Conservation (phyloP, 768 basidiomycete genomes). For the Cystofilobasidium bisporidii region DNA sequence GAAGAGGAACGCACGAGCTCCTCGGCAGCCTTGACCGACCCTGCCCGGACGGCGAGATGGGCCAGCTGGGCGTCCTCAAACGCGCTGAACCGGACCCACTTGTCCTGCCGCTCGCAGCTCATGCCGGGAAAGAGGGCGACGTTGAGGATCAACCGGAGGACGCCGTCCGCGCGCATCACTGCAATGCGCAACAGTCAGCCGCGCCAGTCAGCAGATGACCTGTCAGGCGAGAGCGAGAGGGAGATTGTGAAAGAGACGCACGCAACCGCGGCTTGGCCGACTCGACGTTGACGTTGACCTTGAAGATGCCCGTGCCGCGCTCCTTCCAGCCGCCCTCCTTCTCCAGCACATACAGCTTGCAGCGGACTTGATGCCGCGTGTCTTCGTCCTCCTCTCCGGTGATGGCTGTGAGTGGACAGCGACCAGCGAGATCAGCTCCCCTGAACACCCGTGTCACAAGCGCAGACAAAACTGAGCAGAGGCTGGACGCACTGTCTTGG, state of each 20-base stretch:
- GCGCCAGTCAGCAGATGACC: too few species aligned
- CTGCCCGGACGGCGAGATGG: slow-evolving; percentile 16
- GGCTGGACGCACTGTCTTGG: slow-evolving; percentile 36
- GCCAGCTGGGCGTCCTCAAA: slow-evolving; percentile 17
- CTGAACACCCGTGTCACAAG: too few species aligned
- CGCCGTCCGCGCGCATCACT: slow-evolving; percentile 45
- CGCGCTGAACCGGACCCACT: slow-evolving; percentile 27
- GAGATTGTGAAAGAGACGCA: slow-evolving; percentile 28
- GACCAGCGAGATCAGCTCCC: neutral
- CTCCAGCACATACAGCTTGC: slow-evolving; percentile 40
- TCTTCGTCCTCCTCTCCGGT: slow-evolving; percentile 44
- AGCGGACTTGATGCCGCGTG: slow-evolving; percentile 39
- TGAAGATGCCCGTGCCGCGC: slow-evolving; percentile 39
- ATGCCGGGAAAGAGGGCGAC: slow-evolving; percentile 40
- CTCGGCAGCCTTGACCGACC: neutral
- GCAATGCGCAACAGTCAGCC: too few species aligned
- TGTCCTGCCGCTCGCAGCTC: slow-evolving; percentile 31
- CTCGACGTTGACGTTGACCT: slow-evolving; percentile 38
- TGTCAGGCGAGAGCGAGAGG: too few species aligned
- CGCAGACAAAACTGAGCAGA: too few species aligned
- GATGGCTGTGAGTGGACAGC: slow-evolving; percentile 31
- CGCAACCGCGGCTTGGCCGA: slow-evolving; percentile 38
- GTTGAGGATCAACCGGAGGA: slow-evolving; percentile 42
- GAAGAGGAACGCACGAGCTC: neutral
- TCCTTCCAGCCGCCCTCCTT: slow-evolving; percentile 40